phyloP scores from a whole-genome alignment of 768 basidiomycete genomes.

The Candolleomyces efflorescens region DNA sequence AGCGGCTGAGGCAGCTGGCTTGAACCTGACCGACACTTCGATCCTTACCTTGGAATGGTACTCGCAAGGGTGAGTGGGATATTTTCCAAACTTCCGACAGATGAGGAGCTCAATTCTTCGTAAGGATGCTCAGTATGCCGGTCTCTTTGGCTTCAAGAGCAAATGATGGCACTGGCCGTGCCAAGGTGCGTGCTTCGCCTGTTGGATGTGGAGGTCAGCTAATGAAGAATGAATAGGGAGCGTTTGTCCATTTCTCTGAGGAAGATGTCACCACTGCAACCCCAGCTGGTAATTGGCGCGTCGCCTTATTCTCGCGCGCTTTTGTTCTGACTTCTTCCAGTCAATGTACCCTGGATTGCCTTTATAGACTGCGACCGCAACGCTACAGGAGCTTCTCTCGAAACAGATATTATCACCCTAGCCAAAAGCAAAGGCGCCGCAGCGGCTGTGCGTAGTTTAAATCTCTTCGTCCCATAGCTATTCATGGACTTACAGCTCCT shows the following conservation, averaged over 20 bases:
- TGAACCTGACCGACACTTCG: slow-evolving; percentile 54
- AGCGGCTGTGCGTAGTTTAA: slow-evolving; percentile 53
- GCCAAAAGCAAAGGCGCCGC: slow-evolving; percentile 74
- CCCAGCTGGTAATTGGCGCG: slow-evolving; percentile 38
- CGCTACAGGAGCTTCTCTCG: slow-evolving; percentile 56
- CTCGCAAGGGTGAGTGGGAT: slow-evolving; percentile 38
- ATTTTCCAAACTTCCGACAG: neutral
- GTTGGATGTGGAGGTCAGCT: neutral
- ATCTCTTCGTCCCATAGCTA: neutral
- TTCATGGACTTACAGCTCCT: slow-evolving; percentile 48
- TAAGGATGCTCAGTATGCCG: slow-evolving; percentile 33
- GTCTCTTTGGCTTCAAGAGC: slow-evolving; percentile 59
- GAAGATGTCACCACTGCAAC: slow-evolving; percentile 39
- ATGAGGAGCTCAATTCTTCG: neutral
- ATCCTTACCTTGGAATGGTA: slow-evolving; percentile 60
- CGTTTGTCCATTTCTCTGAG: slow-evolving; percentile 80
- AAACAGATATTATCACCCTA: slow-evolving; percentile 75
- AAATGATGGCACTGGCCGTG: slow-evolving; percentile 42
- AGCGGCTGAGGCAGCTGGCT: slow-evolving; percentile 26
- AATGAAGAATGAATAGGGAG: slow-evolving; percentile 46
- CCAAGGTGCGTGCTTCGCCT: slow-evolving; percentile 37
- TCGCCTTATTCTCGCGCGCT: slow-evolving; percentile 8
- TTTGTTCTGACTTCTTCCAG: slow-evolving; percentile 24
- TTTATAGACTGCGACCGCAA: slow-evolving; percentile 80
- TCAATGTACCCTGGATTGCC: slow-evolving; percentile 87